phyloP scores from a whole-genome alignment of 129 eudicot genomes.

The Flaveria trinervia region DNA sequence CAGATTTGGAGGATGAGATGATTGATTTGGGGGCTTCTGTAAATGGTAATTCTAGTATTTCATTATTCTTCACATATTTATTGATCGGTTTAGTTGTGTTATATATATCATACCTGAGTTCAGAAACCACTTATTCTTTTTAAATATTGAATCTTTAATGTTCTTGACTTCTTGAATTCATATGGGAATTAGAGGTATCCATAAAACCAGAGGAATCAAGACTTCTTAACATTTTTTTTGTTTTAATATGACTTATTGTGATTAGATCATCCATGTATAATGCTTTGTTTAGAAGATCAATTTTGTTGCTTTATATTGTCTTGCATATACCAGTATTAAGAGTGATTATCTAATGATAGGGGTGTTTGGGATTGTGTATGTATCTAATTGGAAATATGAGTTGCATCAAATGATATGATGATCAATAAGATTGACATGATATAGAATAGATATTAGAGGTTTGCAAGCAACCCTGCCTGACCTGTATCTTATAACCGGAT shows the following conservation, averaged over 20 bases:
- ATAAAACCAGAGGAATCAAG: no score
- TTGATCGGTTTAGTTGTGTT: constrained; percentile 13
- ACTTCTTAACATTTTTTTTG: no score
- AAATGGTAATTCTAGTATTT: constrained; percentile 29
- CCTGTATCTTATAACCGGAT: not conserved
- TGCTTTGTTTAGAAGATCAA: not conserved
- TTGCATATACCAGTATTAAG: not conserved
- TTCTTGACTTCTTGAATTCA: not conserved
- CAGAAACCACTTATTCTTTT: not conserved
- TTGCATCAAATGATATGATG: not conserved
- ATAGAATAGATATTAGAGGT: no score
- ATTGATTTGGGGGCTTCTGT: constrained; percentile 20
- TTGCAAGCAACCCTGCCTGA: no score
- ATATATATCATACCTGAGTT: constrained; percentile 1
- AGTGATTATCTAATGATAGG: not conserved
- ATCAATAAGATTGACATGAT: not conserved
- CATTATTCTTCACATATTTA: constrained; percentile 12
- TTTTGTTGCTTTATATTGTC: not conserved
- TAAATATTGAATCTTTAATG: not conserved
- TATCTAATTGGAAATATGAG: no score
- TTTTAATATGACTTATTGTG: no score
- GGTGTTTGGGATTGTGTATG: no score
- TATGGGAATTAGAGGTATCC: not conserved
- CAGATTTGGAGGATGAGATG: not conserved
- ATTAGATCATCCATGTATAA: not conserved